Evolutionary conservation across 306 rosid species (phyloP).

Genomic region (Elaeagnus macrophylla): DNA sequence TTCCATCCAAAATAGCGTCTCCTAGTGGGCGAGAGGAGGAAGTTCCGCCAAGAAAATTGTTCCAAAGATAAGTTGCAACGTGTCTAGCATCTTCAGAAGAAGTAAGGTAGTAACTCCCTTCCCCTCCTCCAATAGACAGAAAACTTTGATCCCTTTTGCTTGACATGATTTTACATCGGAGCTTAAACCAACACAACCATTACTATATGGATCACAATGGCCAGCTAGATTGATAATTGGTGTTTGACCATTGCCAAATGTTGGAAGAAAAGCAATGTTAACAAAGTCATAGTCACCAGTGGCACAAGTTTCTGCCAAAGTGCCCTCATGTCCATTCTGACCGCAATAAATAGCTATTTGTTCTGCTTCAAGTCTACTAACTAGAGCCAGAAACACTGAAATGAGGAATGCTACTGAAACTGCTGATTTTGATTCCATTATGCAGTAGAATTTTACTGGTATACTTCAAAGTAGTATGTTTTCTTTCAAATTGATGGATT

Average conservation of each 20-base stretch:
- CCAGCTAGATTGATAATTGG: constrained; percentile 37
- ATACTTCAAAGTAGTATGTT: no score
- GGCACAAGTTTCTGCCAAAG: constrained; percentile 40
- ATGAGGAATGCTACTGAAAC: constrained; percentile 13
- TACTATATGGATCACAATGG: constrained; percentile 38
- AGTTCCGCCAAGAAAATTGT: constrained; percentile 48
- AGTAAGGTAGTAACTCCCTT: constrained; percentile 39
- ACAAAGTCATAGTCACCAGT: constrained; percentile 39
- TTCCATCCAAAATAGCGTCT: constrained; percentile 43
- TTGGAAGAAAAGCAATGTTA: constrained; percentile 34
- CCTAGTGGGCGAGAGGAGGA: constrained; percentile 45
- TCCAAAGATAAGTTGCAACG: constrained; percentile 49
- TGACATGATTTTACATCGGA: constrained; percentile 36
- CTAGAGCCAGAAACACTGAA: constrained; percentile 13
- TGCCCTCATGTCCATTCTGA: constrained; percentile 38
- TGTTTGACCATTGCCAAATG: constrained; percentile 40
- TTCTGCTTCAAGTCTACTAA: neutral
- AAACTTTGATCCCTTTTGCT: constrained; percentile 38
- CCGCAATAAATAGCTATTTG: constrained; percentile 49
- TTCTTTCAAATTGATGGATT: no score
- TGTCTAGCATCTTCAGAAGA: constrained; percentile 39
- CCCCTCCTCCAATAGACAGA: constrained; percentile 50
- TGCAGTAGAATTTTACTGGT: neutral
- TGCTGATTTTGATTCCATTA: constrained; percentile 20
- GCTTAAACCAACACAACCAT: constrained; percentile 33